Base-by-base conservation (phyloP, 192 early-diverging fungal species). In the Entomortierella lignicola region DNA sequence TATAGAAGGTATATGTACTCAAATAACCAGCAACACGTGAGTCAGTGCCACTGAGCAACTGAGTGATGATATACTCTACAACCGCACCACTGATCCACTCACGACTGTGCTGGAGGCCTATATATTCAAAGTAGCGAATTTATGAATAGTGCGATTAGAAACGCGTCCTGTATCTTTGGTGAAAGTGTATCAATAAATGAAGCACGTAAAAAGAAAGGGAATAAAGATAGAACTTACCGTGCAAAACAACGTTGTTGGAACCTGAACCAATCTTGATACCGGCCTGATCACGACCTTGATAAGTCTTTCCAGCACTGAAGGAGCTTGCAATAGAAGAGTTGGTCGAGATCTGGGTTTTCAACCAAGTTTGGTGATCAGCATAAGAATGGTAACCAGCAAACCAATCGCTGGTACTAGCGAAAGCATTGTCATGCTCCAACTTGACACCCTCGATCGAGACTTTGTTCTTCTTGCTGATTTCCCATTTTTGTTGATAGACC, bases 41-140 rank as follows among this genome's bases (percentile, higher is more conserved):
- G 31, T 77, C 75, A 39, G 53, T 68, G 1, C 72, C 63, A 12
- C 59, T 63, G 20, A 80, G 55, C 7, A 88, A 77, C 47, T 77
- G 63, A 30, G 61, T 56, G 18, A 50, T 55, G 32, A 68, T 41
- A 31, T 57, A 77, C 55, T 82, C 70, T 1, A 72, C 77, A 20
- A 62, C 60, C 20, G 44, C 44, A 31, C 44, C 25, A 32, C 44
- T 32, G 27, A 62, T 85, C 89, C 89, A 90, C 81, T 90, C 89
- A 13, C 89, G 69, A 26, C 87, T 85, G 66, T 90, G 89, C 47
- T 87, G 87, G 32, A 47, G 59, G 26, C 59, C 59, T 61, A 27
- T n/a, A 55, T 55, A 10, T 25, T 10, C 12, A 47, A 47, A 25
- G 17, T 59, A 0, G 13, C 1, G 25, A 2, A n/a, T n/a, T n/a